These are phyloP conservation scores for Cystobasidium slooffiae DNA, from an alignment of 1,284 basidiomycete genomes.

Conservation along the genomic window DNA sequence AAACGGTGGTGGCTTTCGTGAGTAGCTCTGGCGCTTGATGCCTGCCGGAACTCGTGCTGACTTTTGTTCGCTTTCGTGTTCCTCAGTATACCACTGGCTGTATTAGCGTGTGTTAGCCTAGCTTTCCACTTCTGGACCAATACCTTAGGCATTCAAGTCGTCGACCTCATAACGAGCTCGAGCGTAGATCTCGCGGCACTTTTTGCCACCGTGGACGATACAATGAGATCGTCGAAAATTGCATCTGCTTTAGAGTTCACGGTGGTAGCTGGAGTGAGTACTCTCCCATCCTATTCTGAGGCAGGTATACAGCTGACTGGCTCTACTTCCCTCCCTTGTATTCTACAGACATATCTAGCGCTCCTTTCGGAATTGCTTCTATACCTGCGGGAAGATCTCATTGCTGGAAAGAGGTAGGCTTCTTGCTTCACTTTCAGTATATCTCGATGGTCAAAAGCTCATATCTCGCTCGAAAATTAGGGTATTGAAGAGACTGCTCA, in stretches of 20 bases:
- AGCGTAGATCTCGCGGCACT: not conserved
- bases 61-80: not conserved
- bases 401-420: not conserved
- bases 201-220: not conserved
- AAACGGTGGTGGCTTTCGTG: not conserved
- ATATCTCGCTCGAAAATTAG: not conserved
- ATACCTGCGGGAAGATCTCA: not conserved
- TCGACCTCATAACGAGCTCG: not conserved
- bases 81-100: not conserved
- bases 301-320: no score
- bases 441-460: not conserved
- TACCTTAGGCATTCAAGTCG: no score
- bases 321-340: not conserved
- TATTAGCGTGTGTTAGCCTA: no score
- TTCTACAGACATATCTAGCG: not conserved
- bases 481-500: not conserved
- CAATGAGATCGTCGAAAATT: not conserved
- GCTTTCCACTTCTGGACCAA: no score
- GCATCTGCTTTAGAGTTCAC: not conserved
- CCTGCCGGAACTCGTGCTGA: not conserved
- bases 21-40: not conserved
- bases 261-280: not conserved
- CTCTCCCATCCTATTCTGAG: no score
- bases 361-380: not conserved
- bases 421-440: not conserved